Conservation (phyloP, 2,329 filamentous ascomycete genomes). For the Aureobasidium pullulans region DNA sequence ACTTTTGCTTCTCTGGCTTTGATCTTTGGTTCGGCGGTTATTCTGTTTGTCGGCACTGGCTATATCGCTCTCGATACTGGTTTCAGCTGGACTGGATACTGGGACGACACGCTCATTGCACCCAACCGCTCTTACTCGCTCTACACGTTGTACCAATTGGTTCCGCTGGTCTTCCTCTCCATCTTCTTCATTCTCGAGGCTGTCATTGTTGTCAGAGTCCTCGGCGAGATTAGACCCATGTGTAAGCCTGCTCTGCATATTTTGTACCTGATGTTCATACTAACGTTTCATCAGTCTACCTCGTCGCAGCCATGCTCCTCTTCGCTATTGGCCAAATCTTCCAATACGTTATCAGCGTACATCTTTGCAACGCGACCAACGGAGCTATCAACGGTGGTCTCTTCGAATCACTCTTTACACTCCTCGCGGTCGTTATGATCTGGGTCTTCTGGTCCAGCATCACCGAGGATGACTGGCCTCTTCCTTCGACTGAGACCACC, state of each 20-base stretch:
- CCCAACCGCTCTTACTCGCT: slow-evolving; percentile 70
- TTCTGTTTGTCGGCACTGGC: slow-evolving; percentile 80
- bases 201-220: slow-evolving; percentile 73
- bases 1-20: slow-evolving; percentile 76
- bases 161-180: slow-evolving; percentile 81
- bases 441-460: slow-evolving; percentile 99
- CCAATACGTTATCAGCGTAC: slow-evolving; percentile 85
- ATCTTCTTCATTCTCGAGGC: slow-evolving; percentile 78
- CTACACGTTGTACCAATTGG: slow-evolving; percentile 89
- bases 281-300: slow-evolving; percentile 53
- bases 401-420: slow-evolving; percentile 88
- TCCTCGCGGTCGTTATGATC: slow-evolving; percentile 71
- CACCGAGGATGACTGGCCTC: slow-evolving; percentile 95
- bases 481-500: slow-evolving; percentile 33
- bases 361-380: slow-evolving; percentile 75
- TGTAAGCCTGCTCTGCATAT: slow-evolving; percentile 40
- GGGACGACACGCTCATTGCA: slow-evolving; percentile 47
- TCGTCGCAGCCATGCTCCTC: slow-evolving; percentile 63
- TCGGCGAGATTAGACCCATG: slow-evolving; percentile 90
- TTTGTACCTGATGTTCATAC: neutral
- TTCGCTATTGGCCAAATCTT: slow-evolving; percentile 94
- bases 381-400: slow-evolving; percentile 89
- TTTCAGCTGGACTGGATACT: slow-evolving; percentile 75
- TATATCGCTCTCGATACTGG: slow-evolving; percentile 95
- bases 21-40: slow-evolving; percentile 60